Evolutionary conservation across 108 stramenopile species (phyloP).

Genomic region (Chaetoceros muelleri): DNA sequence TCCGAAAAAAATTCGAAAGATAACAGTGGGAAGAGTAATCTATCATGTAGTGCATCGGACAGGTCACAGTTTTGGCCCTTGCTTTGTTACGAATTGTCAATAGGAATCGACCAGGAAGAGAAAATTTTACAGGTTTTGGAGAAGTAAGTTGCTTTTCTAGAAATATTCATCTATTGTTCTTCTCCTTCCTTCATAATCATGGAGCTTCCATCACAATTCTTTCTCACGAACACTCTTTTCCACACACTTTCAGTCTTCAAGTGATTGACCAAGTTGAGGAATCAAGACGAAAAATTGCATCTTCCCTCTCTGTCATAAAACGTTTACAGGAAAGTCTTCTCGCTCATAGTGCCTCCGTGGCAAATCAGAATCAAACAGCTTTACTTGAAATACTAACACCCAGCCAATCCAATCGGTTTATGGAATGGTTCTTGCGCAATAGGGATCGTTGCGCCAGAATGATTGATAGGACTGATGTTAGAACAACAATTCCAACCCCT

Average conservation of each 20-base stretch:
- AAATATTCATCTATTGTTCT: background rate
- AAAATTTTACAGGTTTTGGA: slow-evolving; percentile 35
- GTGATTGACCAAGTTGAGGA: background rate
- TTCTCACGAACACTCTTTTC: background rate
- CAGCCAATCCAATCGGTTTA: slow-evolving; percentile 34
- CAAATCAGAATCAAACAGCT: slow-evolving; percentile 30
- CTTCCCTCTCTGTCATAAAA: slow-evolving; percentile 35
- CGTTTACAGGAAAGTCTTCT: slow-evolving; percentile 46
- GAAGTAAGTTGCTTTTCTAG: slow-evolving; percentile 21
- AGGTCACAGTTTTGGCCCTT: slow-evolving; percentile 63
- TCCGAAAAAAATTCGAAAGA: slow-evolving; percentile 14
- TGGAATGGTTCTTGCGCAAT: slow-evolving; percentile 52
- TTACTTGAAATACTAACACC: slow-evolving; percentile 55
- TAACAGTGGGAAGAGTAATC: slow-evolving; percentile 6
- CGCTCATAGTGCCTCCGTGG: slow-evolving; percentile 36
- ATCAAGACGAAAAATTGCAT: slow-evolving; percentile 38
- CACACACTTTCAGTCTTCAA: background rate
- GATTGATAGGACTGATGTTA: slow-evolving; percentile 8
- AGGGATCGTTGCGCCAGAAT: slow-evolving; percentile 18
- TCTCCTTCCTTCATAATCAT: background rate
- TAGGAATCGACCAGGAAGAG: slow-evolving; percentile 84
- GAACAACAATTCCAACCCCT: too few relatives aligned
- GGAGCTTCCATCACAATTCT: background rate
- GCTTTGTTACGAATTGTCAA: slow-evolving; percentile 63
- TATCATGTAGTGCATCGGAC: slow-evolving; percentile 23